Conservation (phyloP, 225 moss, liverwort and hornwort genomes). For the Sphagnum contortum region DNA sequence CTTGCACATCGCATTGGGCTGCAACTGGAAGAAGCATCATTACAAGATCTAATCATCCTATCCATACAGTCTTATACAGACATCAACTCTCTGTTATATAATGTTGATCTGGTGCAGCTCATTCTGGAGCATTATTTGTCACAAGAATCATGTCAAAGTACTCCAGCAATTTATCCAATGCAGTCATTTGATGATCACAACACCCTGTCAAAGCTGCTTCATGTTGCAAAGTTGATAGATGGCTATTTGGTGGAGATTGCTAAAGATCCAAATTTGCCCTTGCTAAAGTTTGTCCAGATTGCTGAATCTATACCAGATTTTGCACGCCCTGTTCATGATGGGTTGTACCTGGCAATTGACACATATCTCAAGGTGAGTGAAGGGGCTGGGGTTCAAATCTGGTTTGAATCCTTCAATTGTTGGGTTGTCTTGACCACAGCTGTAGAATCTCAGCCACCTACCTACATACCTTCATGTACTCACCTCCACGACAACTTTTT, state of each 20-base stretch:
- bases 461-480: not conserved
- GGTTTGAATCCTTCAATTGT: not conserved
- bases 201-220: slow-evolving; percentile 44
- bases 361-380: slow-evolving; percentile 73
- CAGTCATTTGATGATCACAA: slow-evolving; percentile 7
- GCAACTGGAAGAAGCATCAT: slow-evolving; percentile 63
- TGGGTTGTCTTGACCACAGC: not conserved
- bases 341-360: slow-evolving; percentile 73
- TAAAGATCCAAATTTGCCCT: slow-evolving; percentile 50
- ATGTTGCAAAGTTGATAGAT: slow-evolving; percentile 76
- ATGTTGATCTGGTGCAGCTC: slow-evolving; percentile 60
- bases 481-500: not conserved
- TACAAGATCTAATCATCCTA: slow-evolving; percentile 67
- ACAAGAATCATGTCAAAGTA: slow-evolving; percentile 42
- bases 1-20: slow-evolving; percentile 54
- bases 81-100: slow-evolving; percentile 32
- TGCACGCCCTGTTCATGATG: slow-evolving; percentile 70
- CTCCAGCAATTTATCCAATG: slow-evolving; percentile 27
- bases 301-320: slow-evolving; percentile 69
- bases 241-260: slow-evolving; percentile 72
- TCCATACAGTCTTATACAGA: slow-evolving; percentile 33
- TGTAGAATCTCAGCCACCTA: not conserved
- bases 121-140: slow-evolving; percentile 60
- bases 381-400: not conserved
- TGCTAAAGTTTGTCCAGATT: slow-evolving; percentile 55